Base-by-base conservation (phyloP, 2,329 filamentous ascomycete genomes). In the Acephala macrosclerotiorum region DNA sequence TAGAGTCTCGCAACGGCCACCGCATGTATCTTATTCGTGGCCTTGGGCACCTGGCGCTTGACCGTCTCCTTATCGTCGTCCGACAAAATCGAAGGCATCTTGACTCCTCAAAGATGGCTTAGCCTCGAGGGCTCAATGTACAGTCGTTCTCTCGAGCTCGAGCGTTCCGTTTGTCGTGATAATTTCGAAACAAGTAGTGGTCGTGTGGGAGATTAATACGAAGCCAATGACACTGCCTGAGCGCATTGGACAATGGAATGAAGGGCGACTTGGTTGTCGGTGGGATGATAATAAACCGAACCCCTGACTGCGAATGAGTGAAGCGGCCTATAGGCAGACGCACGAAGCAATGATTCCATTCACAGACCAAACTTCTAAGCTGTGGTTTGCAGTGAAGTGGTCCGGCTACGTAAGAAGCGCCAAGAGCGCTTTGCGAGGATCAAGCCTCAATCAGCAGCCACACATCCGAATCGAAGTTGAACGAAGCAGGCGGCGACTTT, bases 31-130 rank as follows among this genome's bases (percentile, higher is more conserved):
- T 98, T 98, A 88, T 98, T 99, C 75, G 90, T 89, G 70, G 93
- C 88, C 80, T 97, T 97, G 68, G 96, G 95, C 62, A 99, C 93
- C 73, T 91, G 91, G 77, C 96, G 91, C 84, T 96, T 97, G 80
- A 99, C 94, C 67, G 90, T 97, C 82, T 96, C 92, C 85, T 97
- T 97, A 83, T 99, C 96, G 75, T 94, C 91, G 76, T 97, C 95
- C 77, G 85, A 92, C 64, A 99, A 87, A 71, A 97, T 76, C 9
- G 76, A 76, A 64, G 75, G 75, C 76, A 77, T 77, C 29, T 66
- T 73, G 60, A 57, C 60, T 64, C 59, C 45, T 70, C 58, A 60
- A 26, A 57, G 22, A 42, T n/a, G 3, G 35, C 42, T 58, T 40
- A 47, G 20, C 35, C 63, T 65, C 64, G n/a, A 56, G 45, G 40